These are phyloP conservation scores for Allium cepa DNA, from an alignment of 106 monocot genomes.

Conservation along the genomic window DNA sequence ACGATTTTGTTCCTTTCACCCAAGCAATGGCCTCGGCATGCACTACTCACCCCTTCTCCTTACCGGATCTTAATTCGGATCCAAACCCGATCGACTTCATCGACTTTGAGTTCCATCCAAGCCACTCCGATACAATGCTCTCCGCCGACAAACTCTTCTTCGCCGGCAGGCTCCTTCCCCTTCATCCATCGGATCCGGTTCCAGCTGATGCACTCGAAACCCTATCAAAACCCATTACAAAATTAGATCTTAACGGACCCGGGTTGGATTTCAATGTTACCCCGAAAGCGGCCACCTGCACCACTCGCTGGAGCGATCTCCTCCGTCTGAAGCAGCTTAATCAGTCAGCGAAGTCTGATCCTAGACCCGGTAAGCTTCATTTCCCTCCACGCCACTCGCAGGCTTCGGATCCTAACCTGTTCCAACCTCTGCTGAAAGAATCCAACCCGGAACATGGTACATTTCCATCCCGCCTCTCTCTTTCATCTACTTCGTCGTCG, in stretches of 20 bases:
- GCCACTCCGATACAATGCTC: not conserved
- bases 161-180: constrained; percentile 2
- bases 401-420: too few species aligned
- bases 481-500: too few species aligned
- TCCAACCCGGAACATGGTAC: too few species aligned
- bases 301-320: not conserved
- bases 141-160: constrained; percentile 4
- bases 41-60: not conserved
- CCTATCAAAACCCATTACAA: not conserved
- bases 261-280: not conserved
- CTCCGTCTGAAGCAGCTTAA: not conserved
- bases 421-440: too few species aligned
- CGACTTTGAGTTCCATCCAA: constrained; percentile 5
- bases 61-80: not conserved
- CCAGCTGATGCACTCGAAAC: not conserved
- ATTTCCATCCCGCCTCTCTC: too few species aligned
- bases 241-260: not conserved
- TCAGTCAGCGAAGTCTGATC: not conserved
- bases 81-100: not conserved
- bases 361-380: not conserved
- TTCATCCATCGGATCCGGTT: not conserved
- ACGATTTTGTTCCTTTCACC: not conserved
- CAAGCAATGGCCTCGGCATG: not conserved
- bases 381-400: not conserved
- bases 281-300: constrained; percentile 6